Percentiles rank a stretch among this genome's conserved stretches.
These are phyloP conservation scores for Salix purpurea DNA, from an alignment of 345 rosid genomes.

Conservation along the genomic window DNA sequence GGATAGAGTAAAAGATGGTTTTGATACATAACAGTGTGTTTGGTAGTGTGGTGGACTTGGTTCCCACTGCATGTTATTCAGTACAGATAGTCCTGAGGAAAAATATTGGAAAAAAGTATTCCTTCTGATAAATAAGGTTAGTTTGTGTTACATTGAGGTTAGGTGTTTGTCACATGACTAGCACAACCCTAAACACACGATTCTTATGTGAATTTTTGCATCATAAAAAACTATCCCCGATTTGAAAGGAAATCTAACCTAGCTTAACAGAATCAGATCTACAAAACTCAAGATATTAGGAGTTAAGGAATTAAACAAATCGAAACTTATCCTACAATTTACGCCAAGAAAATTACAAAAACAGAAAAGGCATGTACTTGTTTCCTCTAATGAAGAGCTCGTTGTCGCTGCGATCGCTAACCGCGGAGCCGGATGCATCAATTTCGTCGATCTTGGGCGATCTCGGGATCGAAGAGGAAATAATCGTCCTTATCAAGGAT, in stretches of 20 bases:
- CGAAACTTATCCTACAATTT: neutral
- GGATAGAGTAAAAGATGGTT: neutral
- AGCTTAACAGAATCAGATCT: neutral
- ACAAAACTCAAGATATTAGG: neutral
- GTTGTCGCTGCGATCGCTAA: constrained; percentile 50
- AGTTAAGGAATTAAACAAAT: neutral
- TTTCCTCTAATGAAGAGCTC: constrained; percentile 84
- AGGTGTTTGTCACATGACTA: too few species aligned
- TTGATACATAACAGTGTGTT: neutral
- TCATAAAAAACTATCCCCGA: too few species aligned
- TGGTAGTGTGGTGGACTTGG: neutral
- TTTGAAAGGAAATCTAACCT: too few species aligned
- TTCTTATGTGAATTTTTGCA: too few species aligned
- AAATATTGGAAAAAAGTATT: too few species aligned
- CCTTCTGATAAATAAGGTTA: too few species aligned
- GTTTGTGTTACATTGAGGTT: too few species aligned
- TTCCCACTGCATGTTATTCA: neutral
- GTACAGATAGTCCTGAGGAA: too few species aligned
- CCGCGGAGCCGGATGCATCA: constrained; percentile 28
- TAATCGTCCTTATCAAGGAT: constrained; percentile 56
- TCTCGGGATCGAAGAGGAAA: constrained; percentile 64
- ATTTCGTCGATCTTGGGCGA: constrained; percentile 42
- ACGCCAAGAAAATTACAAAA: neutral
- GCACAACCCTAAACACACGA: too few species aligned
- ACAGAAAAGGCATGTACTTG: constrained; percentile 27